phyloP scores from a whole-genome alignment of 805 yeast species.

The Kodamaea restingae region DNA sequence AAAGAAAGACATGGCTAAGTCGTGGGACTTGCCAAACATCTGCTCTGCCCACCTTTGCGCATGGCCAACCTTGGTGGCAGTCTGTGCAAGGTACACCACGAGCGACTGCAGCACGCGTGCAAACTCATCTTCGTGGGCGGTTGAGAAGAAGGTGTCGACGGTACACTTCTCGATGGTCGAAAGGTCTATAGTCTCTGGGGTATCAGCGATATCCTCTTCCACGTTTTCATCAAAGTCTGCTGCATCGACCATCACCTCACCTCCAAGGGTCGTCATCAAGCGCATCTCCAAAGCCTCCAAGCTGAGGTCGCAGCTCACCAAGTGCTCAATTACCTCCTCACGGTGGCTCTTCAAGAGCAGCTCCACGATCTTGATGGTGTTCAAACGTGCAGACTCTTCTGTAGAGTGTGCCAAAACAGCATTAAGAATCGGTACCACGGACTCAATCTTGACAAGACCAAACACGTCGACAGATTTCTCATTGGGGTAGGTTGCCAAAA shows the following conservation, averaged over 20 bases:
- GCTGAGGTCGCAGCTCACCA: conserved; percentile 17
- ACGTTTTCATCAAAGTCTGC: conserved; percentile 27
- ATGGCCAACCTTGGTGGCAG: conserved; percentile 3
- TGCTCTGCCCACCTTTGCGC: neutral
- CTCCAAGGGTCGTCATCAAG: conserved; percentile 57
- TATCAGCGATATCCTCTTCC: conserved; percentile 19
- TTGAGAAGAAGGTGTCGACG: conserved; percentile 12
- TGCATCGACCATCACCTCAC: conserved; percentile 17
- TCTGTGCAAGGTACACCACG: conserved; percentile 16
- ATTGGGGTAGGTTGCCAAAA: conserved; percentile 21
- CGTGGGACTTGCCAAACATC: conserved; percentile 30
- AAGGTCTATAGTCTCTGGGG: neutral
- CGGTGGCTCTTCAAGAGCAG: conserved; percentile 18
- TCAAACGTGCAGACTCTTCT: conserved; percentile 16
- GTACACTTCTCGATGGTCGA: conserved; percentile 30
- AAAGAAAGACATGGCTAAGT: conserved; percentile 46
- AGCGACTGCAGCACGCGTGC: conserved; percentile 38
- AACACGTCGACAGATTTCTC: neutral
- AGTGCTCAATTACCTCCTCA: conserved; percentile 18
- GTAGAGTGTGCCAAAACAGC: conserved; percentile 13
- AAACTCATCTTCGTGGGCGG: conserved; percentile 43
- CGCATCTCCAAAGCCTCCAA: conserved; percentile 47
- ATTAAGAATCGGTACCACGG: conserved; percentile 7
- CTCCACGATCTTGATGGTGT: conserved; percentile 19
- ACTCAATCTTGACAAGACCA: too few relatives aligned